These are phyloP conservation scores for Colletotrichum liaoningense DNA, from an alignment of 2,329 filamentous ascomycete genomes.

Conservation along the genomic window DNA sequence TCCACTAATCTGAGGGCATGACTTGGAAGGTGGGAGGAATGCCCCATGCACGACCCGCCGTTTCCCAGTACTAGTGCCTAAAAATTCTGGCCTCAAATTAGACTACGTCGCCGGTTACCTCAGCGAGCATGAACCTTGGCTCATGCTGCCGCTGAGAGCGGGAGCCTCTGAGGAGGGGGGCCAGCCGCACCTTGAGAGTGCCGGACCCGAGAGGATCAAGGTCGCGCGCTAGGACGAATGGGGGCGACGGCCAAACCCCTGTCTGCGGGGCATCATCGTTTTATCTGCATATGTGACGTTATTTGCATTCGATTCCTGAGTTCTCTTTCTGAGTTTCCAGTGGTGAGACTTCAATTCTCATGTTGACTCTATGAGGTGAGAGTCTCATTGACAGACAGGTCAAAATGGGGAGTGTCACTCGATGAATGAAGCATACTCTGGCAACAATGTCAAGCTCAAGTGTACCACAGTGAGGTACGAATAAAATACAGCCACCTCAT, in stretches of 20 bases:
- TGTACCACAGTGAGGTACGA: too few relatives aligned
- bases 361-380: neutral
- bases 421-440: too few relatives aligned
- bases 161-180: neutral
- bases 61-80: constrained; percentile 24
- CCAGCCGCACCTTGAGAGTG: constrained; percentile 3
- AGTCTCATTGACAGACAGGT: neutral
- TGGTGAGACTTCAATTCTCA: neutral
- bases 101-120: constrained; percentile 24
- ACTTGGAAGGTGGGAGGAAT: constrained; percentile 35
- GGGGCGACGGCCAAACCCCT: constrained; percentile 11
- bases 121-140: constrained; percentile 29
- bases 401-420: neutral
- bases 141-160: neutral
- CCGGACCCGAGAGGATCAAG: constrained; percentile 1
- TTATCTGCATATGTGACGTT: constrained; percentile 30
- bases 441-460: too few relatives aligned
- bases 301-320: constrained; percentile 9
- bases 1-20: constrained; percentile 35
- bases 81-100: constrained; percentile 32
- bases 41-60: constrained; percentile 33
- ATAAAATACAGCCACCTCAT: neutral
- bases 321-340: neutral
- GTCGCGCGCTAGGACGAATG: constrained; percentile 21
- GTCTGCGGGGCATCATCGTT: constrained; percentile 23